Percentiles rank a stretch among this genome's conserved stretches.
phyloP scores from a whole-genome alignment of 2,329 filamentous ascomycete species.

The Cadophora malorum region DNA sequence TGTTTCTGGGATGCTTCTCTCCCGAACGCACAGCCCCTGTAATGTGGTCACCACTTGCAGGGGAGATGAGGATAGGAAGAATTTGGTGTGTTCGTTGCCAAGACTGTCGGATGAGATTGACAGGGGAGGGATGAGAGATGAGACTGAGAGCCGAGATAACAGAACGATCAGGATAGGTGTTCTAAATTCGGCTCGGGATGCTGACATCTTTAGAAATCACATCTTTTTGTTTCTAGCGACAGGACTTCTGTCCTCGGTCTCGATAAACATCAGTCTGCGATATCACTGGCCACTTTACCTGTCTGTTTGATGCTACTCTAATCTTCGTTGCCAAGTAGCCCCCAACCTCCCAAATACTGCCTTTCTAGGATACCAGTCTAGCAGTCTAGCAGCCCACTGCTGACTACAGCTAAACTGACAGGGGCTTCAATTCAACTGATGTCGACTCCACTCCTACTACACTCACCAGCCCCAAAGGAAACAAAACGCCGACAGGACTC shows the following conservation, averaged over 20 bases:
- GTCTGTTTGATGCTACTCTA: conserved; percentile 8
- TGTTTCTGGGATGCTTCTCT: conserved; percentile 19
- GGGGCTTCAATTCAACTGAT: neutral
- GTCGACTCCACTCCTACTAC: neutral
- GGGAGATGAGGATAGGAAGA: neutral
- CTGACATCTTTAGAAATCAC: conserved; percentile 9
- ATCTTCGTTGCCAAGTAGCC: conserved; percentile 3
- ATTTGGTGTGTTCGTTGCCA: neutral
- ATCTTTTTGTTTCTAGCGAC: neutral
- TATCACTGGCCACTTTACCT: neutral
- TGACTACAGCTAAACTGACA: conserved; percentile 11
- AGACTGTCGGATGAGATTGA: conserved; percentile 9
- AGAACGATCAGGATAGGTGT: conserved; percentile 4
- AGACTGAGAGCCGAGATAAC: neutral
- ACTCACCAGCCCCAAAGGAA: conserved; percentile 12
- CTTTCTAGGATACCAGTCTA: neutral
- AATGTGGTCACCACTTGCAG: conserved; percentile 11
- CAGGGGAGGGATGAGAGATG: neutral
- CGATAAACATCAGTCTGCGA: neutral
- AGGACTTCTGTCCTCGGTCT: neutral
- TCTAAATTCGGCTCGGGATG: conserved; percentile 6
- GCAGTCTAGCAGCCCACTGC: neutral
- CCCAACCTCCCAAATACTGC: conserved; percentile 5
- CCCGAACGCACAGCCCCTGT: conserved; percentile 24
- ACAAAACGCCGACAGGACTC: neutral